Percentiles rank a stretch among this genome's conserved stretches.
phyloP scores from a whole-genome alignment of 164 flowering plant species.

The Protea cynaroides region DNA sequence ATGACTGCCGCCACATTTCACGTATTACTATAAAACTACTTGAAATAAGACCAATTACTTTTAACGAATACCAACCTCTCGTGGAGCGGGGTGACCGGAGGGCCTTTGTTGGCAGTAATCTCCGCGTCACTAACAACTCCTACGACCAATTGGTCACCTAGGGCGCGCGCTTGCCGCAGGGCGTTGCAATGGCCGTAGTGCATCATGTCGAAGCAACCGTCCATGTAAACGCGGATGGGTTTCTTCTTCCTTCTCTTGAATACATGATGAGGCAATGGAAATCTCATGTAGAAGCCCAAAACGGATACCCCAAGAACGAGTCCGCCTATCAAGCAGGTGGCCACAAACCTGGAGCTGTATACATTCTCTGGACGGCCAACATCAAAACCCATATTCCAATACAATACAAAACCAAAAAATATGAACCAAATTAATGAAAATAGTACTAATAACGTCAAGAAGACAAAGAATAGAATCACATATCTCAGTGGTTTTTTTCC shows the following conservation, averaged over 20 bases:
- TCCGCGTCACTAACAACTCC: conserved; percentile 96
- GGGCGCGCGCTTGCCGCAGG: conserved; percentile 90
- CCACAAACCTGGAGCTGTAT: conserved; percentile 24
- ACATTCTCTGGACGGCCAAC: conserved; percentile 14
- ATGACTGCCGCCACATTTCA: too few relatives aligned
- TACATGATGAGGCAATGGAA: conserved; percentile 11
- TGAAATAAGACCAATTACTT: too few relatives aligned
- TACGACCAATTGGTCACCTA: conserved; percentile 86
- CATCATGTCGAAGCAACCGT: conserved; percentile 98
- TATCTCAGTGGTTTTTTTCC: too few relatives aligned
- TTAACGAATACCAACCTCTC: conserved; percentile 60
- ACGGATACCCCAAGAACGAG: conserved; percentile 42
- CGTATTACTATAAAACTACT: too few relatives aligned
- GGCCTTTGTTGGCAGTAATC: conserved; percentile 87
- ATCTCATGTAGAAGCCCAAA: conserved; percentile 26
- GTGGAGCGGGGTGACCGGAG: conserved; percentile 84
- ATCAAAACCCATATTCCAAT: conserved; percentile 27
- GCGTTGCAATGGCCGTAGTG: conserved; percentile 98
- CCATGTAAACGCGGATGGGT: conserved; percentile 93
- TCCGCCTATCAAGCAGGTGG: conserved; percentile 50
- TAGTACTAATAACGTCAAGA: too few relatives aligned
- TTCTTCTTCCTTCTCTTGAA: conserved; percentile 32
- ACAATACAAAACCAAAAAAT: too few relatives aligned
- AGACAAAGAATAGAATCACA: too few relatives aligned
- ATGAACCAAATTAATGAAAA: too few relatives aligned